phyloP scores from a whole-genome alignment of 2,329 filamentous ascomycete genomes.

The Coniochaeta hoffmannii region DNA sequence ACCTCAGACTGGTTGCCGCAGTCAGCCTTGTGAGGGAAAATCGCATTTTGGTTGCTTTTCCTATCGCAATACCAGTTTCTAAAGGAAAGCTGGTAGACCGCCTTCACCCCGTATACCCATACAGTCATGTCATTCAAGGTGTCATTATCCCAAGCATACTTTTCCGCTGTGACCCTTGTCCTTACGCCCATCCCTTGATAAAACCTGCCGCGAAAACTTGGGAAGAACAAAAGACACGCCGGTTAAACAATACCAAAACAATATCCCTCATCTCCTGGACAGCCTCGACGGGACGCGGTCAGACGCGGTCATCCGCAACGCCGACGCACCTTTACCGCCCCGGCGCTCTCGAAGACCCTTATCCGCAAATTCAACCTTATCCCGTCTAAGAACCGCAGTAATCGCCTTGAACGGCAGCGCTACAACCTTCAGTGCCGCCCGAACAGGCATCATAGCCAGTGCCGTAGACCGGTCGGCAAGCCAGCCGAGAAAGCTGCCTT shows the following conservation, averaged over 20 bases:
- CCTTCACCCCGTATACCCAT: not conserved
- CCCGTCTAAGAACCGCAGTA: slow-evolving; percentile 22
- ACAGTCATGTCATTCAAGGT: not conserved
- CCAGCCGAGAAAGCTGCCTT: slow-evolving; percentile 26
- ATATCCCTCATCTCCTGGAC: slow-evolving; percentile 8
- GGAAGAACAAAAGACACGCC: not conserved
- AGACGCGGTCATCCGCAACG: slow-evolving; percentile 4
- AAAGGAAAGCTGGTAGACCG: not conserved
- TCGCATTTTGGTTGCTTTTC: not conserved
- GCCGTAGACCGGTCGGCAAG: slow-evolving; percentile 27
- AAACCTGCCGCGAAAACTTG: not conserved
- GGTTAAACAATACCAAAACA: not conserved
- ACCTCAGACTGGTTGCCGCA: no score
- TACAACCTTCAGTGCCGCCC: slow-evolving; percentile 28
- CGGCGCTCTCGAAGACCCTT: slow-evolving; percentile 7
- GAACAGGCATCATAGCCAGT: slow-evolving; percentile 33
- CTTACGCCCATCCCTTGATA: not conserved
- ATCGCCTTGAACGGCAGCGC: slow-evolving; percentile 35
- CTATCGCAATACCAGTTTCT: not conserved
- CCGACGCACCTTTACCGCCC: slow-evolving; percentile 13
- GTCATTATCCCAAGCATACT: not conserved
- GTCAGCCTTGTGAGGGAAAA: not conserved
- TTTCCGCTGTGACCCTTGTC: not conserved
- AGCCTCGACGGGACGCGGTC: slow-evolving; percentile 13
- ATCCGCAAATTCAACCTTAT: slow-evolving; percentile 14